phyloP scores from a whole-genome alignment of 176 grass and related monocot genomes.

The Elymus sibiricus region DNA sequence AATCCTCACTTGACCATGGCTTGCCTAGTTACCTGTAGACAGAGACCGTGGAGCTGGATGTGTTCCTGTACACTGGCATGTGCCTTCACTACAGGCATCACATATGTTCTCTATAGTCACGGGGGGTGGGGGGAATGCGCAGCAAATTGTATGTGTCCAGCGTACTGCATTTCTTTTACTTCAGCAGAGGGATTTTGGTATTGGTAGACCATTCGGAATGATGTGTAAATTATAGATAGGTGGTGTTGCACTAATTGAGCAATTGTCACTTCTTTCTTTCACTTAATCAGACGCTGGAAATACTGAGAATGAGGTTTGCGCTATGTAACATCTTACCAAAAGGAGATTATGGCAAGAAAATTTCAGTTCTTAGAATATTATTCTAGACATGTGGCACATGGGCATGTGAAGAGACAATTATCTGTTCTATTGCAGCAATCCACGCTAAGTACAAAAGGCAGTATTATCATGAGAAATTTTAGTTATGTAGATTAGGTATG shows the following conservation, averaged over 20 bases:
- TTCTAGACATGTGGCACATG: background rate
- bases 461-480: background rate
- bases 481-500: background rate
- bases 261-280: background rate
- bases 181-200: background rate
- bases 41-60: background rate
- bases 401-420: background rate
- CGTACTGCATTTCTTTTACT: background rate
- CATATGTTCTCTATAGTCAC: background rate
- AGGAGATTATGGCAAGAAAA: background rate
- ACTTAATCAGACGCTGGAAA: background rate
- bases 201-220: background rate
- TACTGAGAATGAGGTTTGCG: background rate
- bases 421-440: background rate
- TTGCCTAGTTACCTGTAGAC: background rate
- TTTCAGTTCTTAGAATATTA: background rate
- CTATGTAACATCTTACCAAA: background rate
- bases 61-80: background rate
- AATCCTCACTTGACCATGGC: background rate
- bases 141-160: background rate
- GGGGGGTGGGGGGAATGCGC: background rate
- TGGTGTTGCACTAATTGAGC: background rate
- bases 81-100: background rate
- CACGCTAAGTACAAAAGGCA: background rate
- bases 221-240: background rate